These are phyloP conservation scores for Scopulariopsis brevicaulis DNA, from an alignment of 2,329 filamentous ascomycete genomes.

Conservation along the genomic window DNA sequence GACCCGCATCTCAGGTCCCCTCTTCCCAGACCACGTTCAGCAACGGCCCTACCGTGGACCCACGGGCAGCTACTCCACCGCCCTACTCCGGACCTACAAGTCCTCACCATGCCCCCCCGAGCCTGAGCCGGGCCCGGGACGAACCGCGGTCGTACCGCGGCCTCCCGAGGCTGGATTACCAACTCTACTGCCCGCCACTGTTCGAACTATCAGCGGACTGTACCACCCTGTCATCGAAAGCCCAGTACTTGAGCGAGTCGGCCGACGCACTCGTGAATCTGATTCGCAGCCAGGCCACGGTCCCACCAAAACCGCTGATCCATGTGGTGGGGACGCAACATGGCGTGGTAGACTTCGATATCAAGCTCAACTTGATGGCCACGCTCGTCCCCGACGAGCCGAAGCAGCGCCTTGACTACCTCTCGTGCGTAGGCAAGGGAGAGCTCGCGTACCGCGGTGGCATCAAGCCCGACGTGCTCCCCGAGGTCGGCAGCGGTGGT, in stretches of 20 bases:
- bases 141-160: slow-evolving; percentile 27
- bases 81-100: slow-evolving; percentile 1
- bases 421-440: slow-evolving; percentile 34
- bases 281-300: slow-evolving; percentile 33
- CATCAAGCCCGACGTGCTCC: slow-evolving; percentile 26
- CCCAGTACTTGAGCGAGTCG: slow-evolving; percentile 35
- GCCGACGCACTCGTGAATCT: slow-evolving; percentile 31
- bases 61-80: not conserved
- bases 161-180: slow-evolving; percentile 36
- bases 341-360: slow-evolving; percentile 35
- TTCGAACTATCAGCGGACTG: slow-evolving; percentile 38
- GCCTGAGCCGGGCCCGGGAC: not conserved
- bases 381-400: slow-evolving; percentile 36
- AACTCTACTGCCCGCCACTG: slow-evolving; percentile 37
- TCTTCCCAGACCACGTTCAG: not conserved
- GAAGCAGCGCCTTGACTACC: slow-evolving; percentile 35
- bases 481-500: slow-evolving; percentile 28
- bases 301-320: slow-evolving; percentile 44
- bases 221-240: slow-evolving; percentile 32
- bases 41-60: not conserved
- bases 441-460: slow-evolving; percentile 40
- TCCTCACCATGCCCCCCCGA: not conserved
- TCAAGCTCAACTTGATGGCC: slow-evolving; percentile 42
- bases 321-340: slow-evolving; percentile 33
- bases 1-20: not conserved